These are phyloP conservation scores for Phanerochaete sordida DNA, from an alignment of 768 basidiomycete species.

Conservation along the genomic window DNA sequence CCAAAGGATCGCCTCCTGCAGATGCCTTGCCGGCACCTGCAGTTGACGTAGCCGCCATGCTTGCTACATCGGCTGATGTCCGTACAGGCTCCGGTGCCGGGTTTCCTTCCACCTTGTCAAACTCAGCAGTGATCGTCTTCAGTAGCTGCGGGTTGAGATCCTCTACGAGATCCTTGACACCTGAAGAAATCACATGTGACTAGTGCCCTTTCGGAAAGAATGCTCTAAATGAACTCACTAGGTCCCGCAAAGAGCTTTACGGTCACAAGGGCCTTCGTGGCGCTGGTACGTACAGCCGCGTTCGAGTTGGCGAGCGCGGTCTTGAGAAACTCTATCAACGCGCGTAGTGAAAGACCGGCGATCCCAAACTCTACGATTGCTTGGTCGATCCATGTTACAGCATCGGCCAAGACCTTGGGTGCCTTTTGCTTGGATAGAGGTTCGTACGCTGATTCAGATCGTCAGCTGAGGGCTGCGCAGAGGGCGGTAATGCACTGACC, in stretches of 20 bases:
- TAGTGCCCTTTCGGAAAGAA: background rate
- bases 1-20: slow-evolving; percentile 63
- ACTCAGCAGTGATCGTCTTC: slow-evolving; percentile 85
- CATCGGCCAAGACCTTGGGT: slow-evolving; percentile 93
- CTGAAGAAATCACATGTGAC: slow-evolving; percentile 35
- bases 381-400: slow-evolving; percentile 82
- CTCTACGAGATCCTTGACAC: slow-evolving; percentile 88
- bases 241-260: slow-evolving; percentile 89
- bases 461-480: slow-evolving; percentile 11
- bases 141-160: slow-evolving; percentile 94
- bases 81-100: slow-evolving; percentile 76
- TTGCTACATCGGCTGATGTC: slow-evolving; percentile 70
- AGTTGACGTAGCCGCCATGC: slow-evolving; percentile 38
- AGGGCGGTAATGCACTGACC: slow-evolving; percentile 43
- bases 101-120: slow-evolving; percentile 85
- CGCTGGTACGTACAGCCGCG: slow-evolving; percentile 87
- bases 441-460: slow-evolving; percentile 69
- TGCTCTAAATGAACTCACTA: slow-evolving; percentile 42
- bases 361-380: slow-evolving; percentile 91
- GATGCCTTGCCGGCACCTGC: slow-evolving; percentile 39
- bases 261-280: slow-evolving; percentile 90
- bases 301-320: slow-evolving; percentile 87
- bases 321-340: slow-evolving; percentile 90
- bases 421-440: slow-evolving; percentile 94
- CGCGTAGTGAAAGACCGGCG: slow-evolving; percentile 75